These are phyloP conservation scores for Tricholoma furcatifolium DNA, from an alignment of 768 basidiomycete genomes.

Conservation along the genomic window DNA sequence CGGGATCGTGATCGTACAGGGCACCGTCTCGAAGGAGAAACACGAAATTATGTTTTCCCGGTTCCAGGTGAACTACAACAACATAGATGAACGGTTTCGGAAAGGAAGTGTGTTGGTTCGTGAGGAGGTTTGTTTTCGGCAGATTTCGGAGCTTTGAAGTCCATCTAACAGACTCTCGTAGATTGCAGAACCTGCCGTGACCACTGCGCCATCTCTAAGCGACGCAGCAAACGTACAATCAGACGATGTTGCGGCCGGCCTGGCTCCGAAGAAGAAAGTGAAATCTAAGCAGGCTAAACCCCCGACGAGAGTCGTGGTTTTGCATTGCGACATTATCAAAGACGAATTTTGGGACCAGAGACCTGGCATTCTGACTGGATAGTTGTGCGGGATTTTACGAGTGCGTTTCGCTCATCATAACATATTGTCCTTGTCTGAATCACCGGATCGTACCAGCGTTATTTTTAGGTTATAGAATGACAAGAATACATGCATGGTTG, in stretches of 20 bases:
- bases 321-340: conserved; percentile 84
- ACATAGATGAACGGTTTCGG: conserved; percentile 64
- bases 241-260: neutral
- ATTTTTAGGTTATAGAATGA: neutral
- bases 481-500: neutral
- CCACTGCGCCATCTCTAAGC: neutral
- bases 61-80: conserved; percentile 89
- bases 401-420: neutral
- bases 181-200: conserved; percentile 4
- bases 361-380: conserved; percentile 49
- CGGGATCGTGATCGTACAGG: conserved; percentile 55
- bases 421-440: neutral
- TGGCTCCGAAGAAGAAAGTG: conserved; percentile 13
- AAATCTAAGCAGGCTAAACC: conserved; percentile 30
- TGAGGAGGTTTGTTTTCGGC: conserved; percentile 41
- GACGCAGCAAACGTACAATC: neutral
- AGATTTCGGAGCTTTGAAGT: neutral
- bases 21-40: conserved; percentile 86
- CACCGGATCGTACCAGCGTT: neutral
- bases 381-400: conserved; percentile 11
- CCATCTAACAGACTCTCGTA: neutral
- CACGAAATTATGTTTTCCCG: conserved; percentile 85
- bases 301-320: conserved; percentile 48
- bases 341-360: conserved; percentile 76
- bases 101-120: conserved; percentile 87